Percentiles rank a stretch among this genome's conserved stretches.
phyloP scores from a whole-genome alignment of 495 filamentous ascomycete species.

The Neurospora sp. region DNA sequence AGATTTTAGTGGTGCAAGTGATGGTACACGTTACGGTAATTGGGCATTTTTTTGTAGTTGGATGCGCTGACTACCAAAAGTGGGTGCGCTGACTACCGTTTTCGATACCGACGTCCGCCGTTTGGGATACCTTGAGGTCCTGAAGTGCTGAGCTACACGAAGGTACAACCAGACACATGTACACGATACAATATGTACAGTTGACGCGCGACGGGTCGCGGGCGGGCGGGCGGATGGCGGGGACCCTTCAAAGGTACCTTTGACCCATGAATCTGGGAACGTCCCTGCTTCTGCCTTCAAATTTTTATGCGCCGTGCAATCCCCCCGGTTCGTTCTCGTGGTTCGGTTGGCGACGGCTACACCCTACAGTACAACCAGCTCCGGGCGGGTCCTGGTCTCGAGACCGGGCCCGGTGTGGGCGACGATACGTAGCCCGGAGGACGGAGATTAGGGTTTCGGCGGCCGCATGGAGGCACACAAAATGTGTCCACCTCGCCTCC shows the following conservation, averaged over 20 bases:
- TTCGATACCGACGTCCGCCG: neutral
- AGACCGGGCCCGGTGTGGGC: neutral
- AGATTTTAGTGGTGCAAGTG: no score
- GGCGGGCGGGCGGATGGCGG: neutral
- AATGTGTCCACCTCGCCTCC: neutral
- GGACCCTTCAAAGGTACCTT: neutral
- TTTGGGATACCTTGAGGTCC: neutral
- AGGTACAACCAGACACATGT: neutral
- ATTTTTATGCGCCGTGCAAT: neutral
- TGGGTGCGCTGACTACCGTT: no score
- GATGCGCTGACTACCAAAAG: no score
- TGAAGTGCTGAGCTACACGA: neutral
- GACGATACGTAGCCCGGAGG: neutral
- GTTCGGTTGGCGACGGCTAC: neutral
- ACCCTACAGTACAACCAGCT: neutral
- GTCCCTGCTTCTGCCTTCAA: neutral
- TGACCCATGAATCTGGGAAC: neutral
- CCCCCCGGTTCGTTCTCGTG: neutral
- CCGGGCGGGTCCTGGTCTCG: neutral
- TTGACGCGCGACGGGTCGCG: neutral
- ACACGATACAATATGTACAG: neutral
- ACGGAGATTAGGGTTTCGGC: neutral
- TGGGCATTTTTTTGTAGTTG: no score
- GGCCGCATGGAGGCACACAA: neutral
- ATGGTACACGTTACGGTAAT: no score